These are phyloP conservation scores for Geranium incanum DNA, from an alignment of 441 rosid genomes.

Conservation along the genomic window DNA sequence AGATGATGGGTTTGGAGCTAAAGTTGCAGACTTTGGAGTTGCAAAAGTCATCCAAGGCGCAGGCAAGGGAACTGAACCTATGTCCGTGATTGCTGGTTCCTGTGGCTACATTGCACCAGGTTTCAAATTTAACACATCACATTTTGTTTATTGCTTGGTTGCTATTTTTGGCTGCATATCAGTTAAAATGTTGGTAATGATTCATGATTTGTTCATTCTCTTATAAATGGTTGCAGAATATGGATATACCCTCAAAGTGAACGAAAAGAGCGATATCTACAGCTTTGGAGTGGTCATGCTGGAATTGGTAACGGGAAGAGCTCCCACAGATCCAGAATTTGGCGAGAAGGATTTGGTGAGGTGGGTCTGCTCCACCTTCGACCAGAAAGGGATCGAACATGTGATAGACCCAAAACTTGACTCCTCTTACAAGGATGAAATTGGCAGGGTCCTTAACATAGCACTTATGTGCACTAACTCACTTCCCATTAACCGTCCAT, in stretches of 20 bases:
- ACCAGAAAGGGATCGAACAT: slow-evolving; percentile 31
- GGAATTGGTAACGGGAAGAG: slow-evolving; percentile 51
- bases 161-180: background rate
- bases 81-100: slow-evolving; percentile 98
- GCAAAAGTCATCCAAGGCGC: slow-evolving; percentile 71
- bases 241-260: slow-evolving; percentile 53
- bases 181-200: background rate
- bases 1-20: slow-evolving; percentile 74
- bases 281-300: slow-evolving; percentile 59
- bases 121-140: slow-evolving; percentile 13
- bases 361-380: slow-evolving; percentile 42
- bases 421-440: slow-evolving; percentile 35
- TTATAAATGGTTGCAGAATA: slow-evolving; percentile 36
- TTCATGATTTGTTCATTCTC: slow-evolving; percentile 1
- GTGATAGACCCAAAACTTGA: slow-evolving; percentile 48
- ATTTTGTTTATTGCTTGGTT: background rate
- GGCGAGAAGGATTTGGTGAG: slow-evolving; percentile 54
- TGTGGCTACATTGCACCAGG: slow-evolving; percentile 99
- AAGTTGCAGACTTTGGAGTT: slow-evolving; percentile 90
- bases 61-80: slow-evolving; percentile 67
- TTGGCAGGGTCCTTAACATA: slow-evolving; percentile 40
- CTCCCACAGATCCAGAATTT: slow-evolving; percentile 40
- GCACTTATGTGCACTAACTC: slow-evolving; percentile 52
- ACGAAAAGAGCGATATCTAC: slow-evolving; percentile 63
- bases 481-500: slow-evolving; percentile 61